Conservation (phyloP, 148 eudicot genomes). For the Rhododendron molle region DNA sequence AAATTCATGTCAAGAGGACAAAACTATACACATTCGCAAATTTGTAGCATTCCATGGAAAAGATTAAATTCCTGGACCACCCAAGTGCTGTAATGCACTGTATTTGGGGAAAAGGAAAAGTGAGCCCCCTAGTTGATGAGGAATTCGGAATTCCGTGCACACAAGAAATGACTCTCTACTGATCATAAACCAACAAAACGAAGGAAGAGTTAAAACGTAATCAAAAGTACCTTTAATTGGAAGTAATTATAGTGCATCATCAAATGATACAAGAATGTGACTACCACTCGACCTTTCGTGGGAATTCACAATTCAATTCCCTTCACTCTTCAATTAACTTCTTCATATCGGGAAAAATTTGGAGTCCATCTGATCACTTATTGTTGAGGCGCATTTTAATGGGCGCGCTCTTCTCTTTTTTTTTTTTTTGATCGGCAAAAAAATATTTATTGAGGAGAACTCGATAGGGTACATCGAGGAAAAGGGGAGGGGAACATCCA, state of each 20-base stretch:
- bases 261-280: neutral
- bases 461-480: too few species aligned
- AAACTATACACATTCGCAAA: neutral
- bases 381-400: neutral
- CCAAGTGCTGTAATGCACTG: neutral
- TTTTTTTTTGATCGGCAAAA: too few species aligned
- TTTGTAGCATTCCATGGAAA: neutral
- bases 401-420: neutral
- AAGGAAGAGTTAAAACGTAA: neutral
- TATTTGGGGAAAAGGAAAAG: neutral
- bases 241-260: neutral
- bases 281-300: neutral
- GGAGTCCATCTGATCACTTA: neutral
- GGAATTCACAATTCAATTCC: neutral
- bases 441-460: too few species aligned
- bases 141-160: neutral
- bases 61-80: neutral
- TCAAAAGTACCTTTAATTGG: neutral
- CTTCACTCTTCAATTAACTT: neutral
- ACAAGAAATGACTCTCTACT: neutral
- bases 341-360: neutral
- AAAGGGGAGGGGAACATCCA: too few species aligned
- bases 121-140: neutral
- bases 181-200: neutral
- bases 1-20: neutral